Conservation (phyloP, 768 basidiomycete species). For the Tricholoma hemisulphureum region DNA sequence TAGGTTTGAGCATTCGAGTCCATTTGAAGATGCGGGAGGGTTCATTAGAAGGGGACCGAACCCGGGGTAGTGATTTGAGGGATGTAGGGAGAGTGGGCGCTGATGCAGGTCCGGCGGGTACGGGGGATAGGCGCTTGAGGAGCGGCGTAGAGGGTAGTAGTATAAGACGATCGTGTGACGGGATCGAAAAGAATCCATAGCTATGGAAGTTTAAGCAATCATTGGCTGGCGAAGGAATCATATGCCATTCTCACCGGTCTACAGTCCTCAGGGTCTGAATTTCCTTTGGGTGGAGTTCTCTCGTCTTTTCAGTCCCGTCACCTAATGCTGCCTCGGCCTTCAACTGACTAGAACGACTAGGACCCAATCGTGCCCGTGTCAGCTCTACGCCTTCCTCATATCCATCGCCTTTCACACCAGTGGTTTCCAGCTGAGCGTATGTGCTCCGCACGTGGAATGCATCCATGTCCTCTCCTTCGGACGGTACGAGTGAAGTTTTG, state of each 20-base stretch:
- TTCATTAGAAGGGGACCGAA: slow-evolving; percentile 60
- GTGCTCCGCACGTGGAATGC: slow-evolving; percentile 81
- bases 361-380: slow-evolving; percentile 71
- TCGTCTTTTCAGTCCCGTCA: slow-evolving; percentile 58
- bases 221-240: neutral
- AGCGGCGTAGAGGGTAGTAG: slow-evolving; percentile 63
- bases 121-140: slow-evolving; percentile 52
- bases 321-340: slow-evolving; percentile 55
- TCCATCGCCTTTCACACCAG: slow-evolving; percentile 93
- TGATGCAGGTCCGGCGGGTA: slow-evolving; percentile 44
- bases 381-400: slow-evolving; percentile 93
- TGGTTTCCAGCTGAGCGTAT: slow-evolving; percentile 84
- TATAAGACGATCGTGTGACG: slow-evolving; percentile 83
- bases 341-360: slow-evolving; percentile 56
- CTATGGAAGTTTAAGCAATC: slow-evolving; percentile 39
- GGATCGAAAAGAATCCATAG: slow-evolving; percentile 86
- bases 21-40: slow-evolving; percentile 81
- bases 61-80: slow-evolving; percentile 47
- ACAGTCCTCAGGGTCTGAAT: slow-evolving; percentile 67
- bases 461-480: slow-evolving; percentile 79
- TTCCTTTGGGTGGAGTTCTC: slow-evolving; percentile 72
- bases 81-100: slow-evolving; percentile 46
- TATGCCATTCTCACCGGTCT: slow-evolving; percentile 62
- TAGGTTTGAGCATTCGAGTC: slow-evolving; percentile 83
- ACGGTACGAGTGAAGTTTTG: slow-evolving; percentile 62